phyloP scores from a whole-genome alignment of 2,329 filamentous ascomycete species.

The Graphilbum fragrans region DNA sequence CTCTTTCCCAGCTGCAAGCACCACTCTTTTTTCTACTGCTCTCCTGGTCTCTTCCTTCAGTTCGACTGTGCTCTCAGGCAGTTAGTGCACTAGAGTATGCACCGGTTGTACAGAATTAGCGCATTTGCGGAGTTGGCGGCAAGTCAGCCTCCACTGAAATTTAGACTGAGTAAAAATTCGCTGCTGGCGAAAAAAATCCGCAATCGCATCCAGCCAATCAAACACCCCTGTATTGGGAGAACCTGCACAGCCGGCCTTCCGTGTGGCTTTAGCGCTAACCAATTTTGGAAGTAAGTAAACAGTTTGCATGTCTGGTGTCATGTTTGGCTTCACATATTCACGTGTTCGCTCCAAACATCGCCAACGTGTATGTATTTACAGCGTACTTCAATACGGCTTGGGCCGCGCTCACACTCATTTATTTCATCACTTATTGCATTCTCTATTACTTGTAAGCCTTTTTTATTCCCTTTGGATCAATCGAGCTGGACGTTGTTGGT shows the following conservation, averaged over 20 bases:
- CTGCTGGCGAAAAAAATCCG: slow-evolving; percentile 4
- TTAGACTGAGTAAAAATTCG: neutral
- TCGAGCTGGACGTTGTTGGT: too few relatives aligned
- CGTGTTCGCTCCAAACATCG: too few relatives aligned
- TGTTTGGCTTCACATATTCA: too few relatives aligned
- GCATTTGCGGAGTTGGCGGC: slow-evolving; percentile 2
- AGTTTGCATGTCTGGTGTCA: neutral
- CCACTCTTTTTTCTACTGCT: neutral
- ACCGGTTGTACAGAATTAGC: too few relatives aligned
- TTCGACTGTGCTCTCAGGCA: too few relatives aligned
- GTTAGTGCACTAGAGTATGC: too few relatives aligned
- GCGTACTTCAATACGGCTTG: too few relatives aligned
- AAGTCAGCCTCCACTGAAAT: neutral
- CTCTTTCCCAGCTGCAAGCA: neutral
- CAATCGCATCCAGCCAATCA: slow-evolving; percentile 1
- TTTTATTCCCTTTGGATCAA: too few relatives aligned
- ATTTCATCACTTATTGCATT: too few relatives aligned
- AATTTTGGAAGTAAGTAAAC: slow-evolving; percentile 1
- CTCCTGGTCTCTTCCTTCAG: neutral
- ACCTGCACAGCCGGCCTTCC: neutral
- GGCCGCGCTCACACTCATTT: too few relatives aligned
- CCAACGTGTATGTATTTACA: neutral
- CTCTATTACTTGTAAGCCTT: too few relatives aligned
- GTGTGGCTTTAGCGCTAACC: neutral
- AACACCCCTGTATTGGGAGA: neutral